Evolutionary conservation across 2,329 filamentous ascomycete species (phyloP), one percentile per base, ranked within the genome.

Genomic region (Pseudogymnoascus sp.): DNA sequence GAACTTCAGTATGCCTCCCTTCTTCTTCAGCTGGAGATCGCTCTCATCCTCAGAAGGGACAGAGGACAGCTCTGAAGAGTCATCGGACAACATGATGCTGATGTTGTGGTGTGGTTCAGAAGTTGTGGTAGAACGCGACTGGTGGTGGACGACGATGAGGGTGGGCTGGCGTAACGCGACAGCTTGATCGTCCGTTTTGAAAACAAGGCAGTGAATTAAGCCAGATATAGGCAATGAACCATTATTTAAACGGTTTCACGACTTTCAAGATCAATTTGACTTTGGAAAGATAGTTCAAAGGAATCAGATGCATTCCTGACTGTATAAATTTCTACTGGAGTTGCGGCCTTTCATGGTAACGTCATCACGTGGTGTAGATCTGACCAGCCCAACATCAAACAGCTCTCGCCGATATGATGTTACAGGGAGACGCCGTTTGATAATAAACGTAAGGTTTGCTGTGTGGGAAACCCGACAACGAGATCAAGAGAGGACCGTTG

Each of bases 1-100:
- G 81, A 86, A 88, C 75, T 86, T 86, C 63, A 86, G 76, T 66
- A 88, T 87, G 64, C 84, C 83, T 68, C 78, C 75, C 67, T 83
- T 82, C 63, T 77, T 73, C 63, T 75, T 76, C 66, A 81, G 72
- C 74, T 79, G 73, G 66, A 79, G 73, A 64, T 83, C 81, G 62
- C 75, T 74, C 65, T 81, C 78, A 60, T 79, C 79, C 47, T 85
- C 84, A 35, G 82, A 85, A 50, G 78, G 78, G 54, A 79, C 71
- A 4, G 79, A 81, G 35, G 85, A 86, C 62, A 87, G 78, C 61
- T 86, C 84, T 44, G 84, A 87, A 61, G 82, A 84, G 65, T 85
- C 83, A 71, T 84, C 81, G 68, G 82, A 82, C 64, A 83, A 69
- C 64, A 68, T 70, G 63, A 63, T 70, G 59, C 39, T 68, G 63